Evolutionary conservation across 2,329 filamentous ascomycete genomes (phyloP).

Genomic region (Chaetomium sp.): DNA sequence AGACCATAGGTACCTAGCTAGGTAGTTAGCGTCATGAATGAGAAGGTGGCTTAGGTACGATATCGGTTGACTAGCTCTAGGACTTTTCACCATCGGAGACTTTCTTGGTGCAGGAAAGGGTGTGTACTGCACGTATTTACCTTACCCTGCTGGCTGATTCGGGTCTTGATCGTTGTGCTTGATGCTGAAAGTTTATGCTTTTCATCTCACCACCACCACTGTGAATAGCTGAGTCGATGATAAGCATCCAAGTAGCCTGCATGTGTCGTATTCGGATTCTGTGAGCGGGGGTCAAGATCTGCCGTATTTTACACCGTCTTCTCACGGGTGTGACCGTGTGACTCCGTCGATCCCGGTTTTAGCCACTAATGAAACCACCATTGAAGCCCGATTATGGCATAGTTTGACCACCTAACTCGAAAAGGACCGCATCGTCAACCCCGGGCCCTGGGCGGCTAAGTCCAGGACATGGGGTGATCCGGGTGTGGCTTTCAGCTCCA

Average conservation of each 20-base stretch:
- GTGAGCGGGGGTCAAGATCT: neutral
- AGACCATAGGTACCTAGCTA: neutral
- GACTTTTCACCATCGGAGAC: no score
- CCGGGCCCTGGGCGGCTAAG: neutral
- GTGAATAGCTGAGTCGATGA: neutral
- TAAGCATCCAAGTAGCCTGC: no score
- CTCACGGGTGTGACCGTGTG: neutral
- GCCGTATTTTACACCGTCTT: neutral
- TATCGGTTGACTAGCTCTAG: neutral
- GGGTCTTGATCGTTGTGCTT: neutral
- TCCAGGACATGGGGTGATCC: neutral
- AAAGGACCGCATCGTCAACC: neutral
- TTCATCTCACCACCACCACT: neutral
- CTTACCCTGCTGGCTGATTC: neutral
- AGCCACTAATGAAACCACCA: neutral
- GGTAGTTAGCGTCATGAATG: no score
- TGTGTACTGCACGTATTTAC: neutral
- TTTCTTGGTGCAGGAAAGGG: neutral
- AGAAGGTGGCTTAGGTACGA: neutral
- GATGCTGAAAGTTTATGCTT: no score
- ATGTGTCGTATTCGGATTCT: neutral
- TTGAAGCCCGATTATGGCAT: neutral
- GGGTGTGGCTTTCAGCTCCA: conserved; percentile 10
- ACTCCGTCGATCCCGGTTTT: neutral
- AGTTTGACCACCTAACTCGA: neutral